Base-by-base conservation (phyloP, 1,284 basidiomycete species). In the Cerrena zonata region DNA sequence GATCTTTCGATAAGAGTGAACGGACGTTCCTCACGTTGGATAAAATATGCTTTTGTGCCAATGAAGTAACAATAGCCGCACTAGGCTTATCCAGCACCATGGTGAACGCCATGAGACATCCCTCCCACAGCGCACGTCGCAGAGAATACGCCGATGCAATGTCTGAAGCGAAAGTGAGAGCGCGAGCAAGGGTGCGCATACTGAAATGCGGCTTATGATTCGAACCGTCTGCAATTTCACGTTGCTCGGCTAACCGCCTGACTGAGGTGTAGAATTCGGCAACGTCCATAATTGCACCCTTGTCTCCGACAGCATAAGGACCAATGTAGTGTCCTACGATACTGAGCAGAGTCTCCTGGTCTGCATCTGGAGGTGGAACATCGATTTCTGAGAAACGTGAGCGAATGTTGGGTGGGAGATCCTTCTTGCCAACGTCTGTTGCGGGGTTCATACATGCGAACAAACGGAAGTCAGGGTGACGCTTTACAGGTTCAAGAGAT, bases 361-460 rank as follows among this genome's bases (percentile, higher is more conserved):
- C 93, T 23, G 88, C 79, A 60, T 99, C 96, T 1, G 96, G 95
- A 12, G 95, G 82, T 12, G 89, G 84, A 2, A 98, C 94, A 63
- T 95, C 94, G 47, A 99, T 82, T 68, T 99, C 96, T 2, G 94
- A 98, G 72, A 99, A 99, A 26, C 91, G 84, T 5, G 88, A 84
- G 30, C 95, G 86, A 43, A 99, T 87, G 58, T 89, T 89, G 0
- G 89, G 84, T 10, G 93, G 91, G 1, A 99, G 82, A 61, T 98
- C 95, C 62, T 94, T 95, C 76, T 99, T 99, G 49, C 96, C 96
- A 19, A 98, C 91, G 58, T 99, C 96, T 2, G 95, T 99, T 0
- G 96, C 96, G 2, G 96, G 96, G 64, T 99, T 99, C 96, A 99
- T 99, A 66, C 96, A 99, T 1, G 94, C 94, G 62, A 99, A 99